Conservation (phyloP, 345 rosid species). For the Eucalyptus marginata region DNA sequence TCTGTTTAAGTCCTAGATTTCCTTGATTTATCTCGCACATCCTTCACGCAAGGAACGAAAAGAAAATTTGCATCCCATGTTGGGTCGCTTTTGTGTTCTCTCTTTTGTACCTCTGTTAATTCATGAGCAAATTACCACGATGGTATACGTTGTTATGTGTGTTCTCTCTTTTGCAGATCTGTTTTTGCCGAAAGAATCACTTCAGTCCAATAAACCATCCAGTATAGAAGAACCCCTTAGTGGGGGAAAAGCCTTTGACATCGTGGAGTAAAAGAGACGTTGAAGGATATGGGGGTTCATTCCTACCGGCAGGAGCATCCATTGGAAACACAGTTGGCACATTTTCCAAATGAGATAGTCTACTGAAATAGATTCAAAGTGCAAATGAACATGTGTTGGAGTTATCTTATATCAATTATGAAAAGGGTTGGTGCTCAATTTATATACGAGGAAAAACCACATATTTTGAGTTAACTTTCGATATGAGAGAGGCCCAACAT, state of each 20-base stretch:
- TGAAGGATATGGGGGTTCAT: background rate
- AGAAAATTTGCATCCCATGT: background rate
- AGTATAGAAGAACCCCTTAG: background rate
- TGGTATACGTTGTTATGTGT: background rate
- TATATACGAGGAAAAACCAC: too few species aligned
- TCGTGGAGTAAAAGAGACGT: background rate
- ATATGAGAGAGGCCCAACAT: too few species aligned
- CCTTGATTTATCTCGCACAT: background rate
- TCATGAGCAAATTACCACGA: background rate
- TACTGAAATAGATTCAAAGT: background rate
- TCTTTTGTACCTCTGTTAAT: background rate
- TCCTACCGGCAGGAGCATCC: background rate
- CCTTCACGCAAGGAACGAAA: background rate
- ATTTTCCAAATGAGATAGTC: background rate
- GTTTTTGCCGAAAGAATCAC: background rate
- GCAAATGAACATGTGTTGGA: background rate
- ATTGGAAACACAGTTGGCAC: background rate
- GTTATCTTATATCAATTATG: too few species aligned
- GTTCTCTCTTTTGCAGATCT: background rate
- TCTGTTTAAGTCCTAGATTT: background rate
- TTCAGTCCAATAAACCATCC: background rate
- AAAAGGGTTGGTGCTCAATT: too few species aligned
- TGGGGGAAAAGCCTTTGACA: background rate
- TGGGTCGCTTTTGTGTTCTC: background rate
- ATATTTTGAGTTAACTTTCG: too few species aligned